phyloP scores from a whole-genome alignment of 139 green algal genomes.

The Trebouxia sp. region DNA sequence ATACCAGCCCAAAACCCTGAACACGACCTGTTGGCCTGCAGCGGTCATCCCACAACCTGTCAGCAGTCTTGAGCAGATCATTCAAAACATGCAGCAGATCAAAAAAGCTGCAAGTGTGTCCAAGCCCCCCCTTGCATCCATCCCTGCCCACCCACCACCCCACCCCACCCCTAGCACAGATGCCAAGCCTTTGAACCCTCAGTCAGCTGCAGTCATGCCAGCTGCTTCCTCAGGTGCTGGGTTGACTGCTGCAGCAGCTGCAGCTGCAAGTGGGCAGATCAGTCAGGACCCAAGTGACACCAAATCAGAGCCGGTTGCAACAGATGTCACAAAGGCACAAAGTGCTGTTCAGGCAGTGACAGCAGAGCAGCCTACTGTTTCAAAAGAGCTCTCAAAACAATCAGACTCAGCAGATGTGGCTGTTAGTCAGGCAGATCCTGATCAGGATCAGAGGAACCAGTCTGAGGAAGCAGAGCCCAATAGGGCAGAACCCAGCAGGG shows the following conservation, averaged over 20 bases:
- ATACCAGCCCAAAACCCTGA: too few relatives aligned
- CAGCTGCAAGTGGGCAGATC: too few relatives aligned
- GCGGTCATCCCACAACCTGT: background rate
- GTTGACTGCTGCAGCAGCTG: background rate
- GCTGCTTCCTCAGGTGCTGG: background rate
- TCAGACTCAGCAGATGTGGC: too few relatives aligned
- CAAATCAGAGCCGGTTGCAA: too few relatives aligned
- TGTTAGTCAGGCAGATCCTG: too few relatives aligned
- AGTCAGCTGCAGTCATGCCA: background rate
- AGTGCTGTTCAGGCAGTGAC: too few relatives aligned
- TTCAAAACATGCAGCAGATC: slow-evolving; percentile 15
- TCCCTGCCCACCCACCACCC: background rate
- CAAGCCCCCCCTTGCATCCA: background rate
- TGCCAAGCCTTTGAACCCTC: background rate
- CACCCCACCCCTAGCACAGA: background rate
- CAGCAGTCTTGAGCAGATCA: slow-evolving; percentile 11
- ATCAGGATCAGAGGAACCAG: too few relatives aligned
- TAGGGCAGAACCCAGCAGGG: background rate
- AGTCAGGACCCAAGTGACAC: too few relatives aligned
- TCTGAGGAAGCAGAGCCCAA: background rate
- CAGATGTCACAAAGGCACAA: too few relatives aligned
- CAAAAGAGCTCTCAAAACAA: too few relatives aligned
- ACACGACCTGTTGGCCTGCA: background rate
- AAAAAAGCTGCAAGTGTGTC: background rate
- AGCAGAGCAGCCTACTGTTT: too few relatives aligned